A percentile compares a stretch with the other conserved stretches of the same genome.
Evolutionary conservation across 306 rosid species (phyloP).

Genomic region (Sicyos edulis): DNA sequence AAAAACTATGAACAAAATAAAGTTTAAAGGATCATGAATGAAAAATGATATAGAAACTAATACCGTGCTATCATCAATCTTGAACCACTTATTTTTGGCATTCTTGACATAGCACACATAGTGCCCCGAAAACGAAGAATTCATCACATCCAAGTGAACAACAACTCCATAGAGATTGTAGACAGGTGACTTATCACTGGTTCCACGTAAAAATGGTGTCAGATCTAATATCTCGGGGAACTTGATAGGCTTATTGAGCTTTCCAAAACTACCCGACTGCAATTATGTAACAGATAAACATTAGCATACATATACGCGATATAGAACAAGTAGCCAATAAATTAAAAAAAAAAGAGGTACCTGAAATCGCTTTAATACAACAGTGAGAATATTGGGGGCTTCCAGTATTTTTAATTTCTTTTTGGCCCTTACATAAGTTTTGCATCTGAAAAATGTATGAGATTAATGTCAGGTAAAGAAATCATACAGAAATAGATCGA

Average conservation of each 20-base stretch:
- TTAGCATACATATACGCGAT: slow-evolving; percentile 7
- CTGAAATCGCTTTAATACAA: slow-evolving; percentile 96
- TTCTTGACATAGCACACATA: slow-evolving; percentile 90
- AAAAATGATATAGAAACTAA: background rate
- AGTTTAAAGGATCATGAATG: background rate
- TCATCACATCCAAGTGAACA: slow-evolving; percentile 91
- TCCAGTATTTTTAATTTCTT: slow-evolving; percentile 82
- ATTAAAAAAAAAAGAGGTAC: slow-evolving; percentile 31
- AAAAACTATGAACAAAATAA: background rate
- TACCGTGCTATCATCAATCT: slow-evolving; percentile 89
- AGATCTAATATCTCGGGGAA: slow-evolving; percentile 79
- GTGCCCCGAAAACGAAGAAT: slow-evolving; percentile 93
- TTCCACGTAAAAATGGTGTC: slow-evolving; percentile 85
- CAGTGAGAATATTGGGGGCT: slow-evolving; percentile 92
- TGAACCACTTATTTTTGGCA: slow-evolving; percentile 88
- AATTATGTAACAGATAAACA: slow-evolving; percentile 12
- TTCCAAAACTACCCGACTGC: slow-evolving; percentile 97
- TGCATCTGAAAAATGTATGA: slow-evolving; percentile 54
- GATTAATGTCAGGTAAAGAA: background rate
- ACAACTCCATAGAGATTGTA: slow-evolving; percentile 84
- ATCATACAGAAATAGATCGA: background rate
- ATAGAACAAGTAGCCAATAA: slow-evolving; percentile 14
- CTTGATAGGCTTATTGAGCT: slow-evolving; percentile 80
- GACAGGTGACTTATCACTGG: slow-evolving; percentile 79
- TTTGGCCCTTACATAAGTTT: slow-evolving; percentile 92